Evolutionary conservation across 1,284 basidiomycete genomes (phyloP), one percentile per base, ranked within the genome.

Genomic region (Heterobasidion occidentale): DNA sequence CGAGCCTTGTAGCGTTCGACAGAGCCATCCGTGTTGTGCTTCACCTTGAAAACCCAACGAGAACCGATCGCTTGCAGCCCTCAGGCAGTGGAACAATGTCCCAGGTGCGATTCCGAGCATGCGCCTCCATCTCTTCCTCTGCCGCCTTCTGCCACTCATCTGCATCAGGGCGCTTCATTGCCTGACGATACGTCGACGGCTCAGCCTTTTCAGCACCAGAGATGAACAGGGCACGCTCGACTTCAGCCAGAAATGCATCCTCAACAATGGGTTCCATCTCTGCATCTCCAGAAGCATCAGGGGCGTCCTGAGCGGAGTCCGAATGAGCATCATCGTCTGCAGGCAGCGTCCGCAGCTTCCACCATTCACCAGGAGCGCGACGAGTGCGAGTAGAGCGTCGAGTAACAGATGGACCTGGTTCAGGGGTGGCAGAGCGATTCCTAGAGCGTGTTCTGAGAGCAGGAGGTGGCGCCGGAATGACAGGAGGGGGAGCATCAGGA

Each of bases 41-140:
- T 74, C 38, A 50, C 56, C 14, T 61, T 63, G 57, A 68, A 69
- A 19, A 73, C 65, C 68, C 70, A 73, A n/a, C 64, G 66, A n/a
- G 62, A 47, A 17, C 54, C 66, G 27, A 73, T 58, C 14, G 67
- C 55, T 33, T 71, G 69, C 0, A 49, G 4, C 58, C 61, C 0
- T 52, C 9, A 0, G 69, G 70, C 1, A 56, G 46, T 14, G 55
- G n/a, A 19, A 65, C 64, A 9, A 70, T 49, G 9, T 58, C 44
- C 66, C 66, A 72, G 1, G 70, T 72, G n/a, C 63, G 59, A 38
- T 63, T 61, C 4, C 54, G 36, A 15, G 64, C 48, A 8, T 71
- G 53, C 7, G 61, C 56, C 1, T 59, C 48, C 9, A 71, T 58
- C 55, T 73, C 71, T 12, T 61, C 60, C 1, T 70, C 55, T 27